Base-by-base conservation (phyloP, 352 stramenopile species). In the Saprolegnia parasitica region DNA sequence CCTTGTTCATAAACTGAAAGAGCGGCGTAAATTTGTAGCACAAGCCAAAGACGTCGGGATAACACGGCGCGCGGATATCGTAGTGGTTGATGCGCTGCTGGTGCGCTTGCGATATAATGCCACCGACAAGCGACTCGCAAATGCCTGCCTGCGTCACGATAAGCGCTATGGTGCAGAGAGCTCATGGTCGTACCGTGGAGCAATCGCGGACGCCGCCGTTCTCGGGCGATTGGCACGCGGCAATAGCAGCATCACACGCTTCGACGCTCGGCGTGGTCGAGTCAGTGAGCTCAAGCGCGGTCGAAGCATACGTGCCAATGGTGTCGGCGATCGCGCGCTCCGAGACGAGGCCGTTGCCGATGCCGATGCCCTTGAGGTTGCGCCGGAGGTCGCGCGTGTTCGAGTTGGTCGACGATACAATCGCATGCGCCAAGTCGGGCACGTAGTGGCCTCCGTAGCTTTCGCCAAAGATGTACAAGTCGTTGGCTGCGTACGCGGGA, bases 361-460 rank as follows among this genome's bases (percentile, higher is more conserved):
- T 91, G 24, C 76, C 89, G n/a, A 97, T 81, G 6, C 90, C 91
- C 65, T 91, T 91, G 32, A 97, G 72, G 9, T 67, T 68, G 2
- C 67, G 56, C 40, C 67, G 65, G 45, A 56, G 68, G 50, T 45
- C 71, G 60, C 71, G 75, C 86, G 3, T 63, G 67, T 32, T 57
- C 52, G 4, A 70, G 47, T 29, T 83, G 66, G 5, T 70, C 64
- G 6, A 46, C 32, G 80, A 75, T 16, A 98, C 65, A 52, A 98
- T 72, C 37, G 80, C 78, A 23, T 83, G 77, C 4, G 86, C 83
- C 50, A 98, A 78, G 57, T 96, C 91, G 0, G 96, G 96, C 21
- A 98, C 88, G 71, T 98, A 99, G 61, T 98, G 93, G 0, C 96
- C 96, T 1, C 81, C 93, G 73, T 98, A 98, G 66, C 83, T 97